Conservation (phyloP, 495 filamentous ascomycete genomes). For the Massariosphaeria phaeospora region DNA sequence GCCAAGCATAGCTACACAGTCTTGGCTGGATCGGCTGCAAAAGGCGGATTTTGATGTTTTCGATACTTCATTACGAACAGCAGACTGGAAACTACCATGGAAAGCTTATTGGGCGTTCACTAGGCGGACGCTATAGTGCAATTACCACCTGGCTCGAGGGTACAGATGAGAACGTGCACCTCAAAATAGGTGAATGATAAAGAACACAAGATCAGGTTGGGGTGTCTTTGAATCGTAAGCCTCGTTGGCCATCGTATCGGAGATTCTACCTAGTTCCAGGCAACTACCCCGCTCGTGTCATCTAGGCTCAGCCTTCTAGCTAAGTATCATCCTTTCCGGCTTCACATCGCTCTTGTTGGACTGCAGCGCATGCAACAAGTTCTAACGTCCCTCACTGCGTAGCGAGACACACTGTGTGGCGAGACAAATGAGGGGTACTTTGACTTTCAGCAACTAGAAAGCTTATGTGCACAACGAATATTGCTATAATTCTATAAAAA, state of each 20-base stretch:
- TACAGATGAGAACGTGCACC: too few species aligned
- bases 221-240: too few species aligned
- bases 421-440: not conserved
- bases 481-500: not conserved
- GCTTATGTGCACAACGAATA: not conserved
- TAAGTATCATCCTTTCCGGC: not conserved
- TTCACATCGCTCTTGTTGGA: not conserved
- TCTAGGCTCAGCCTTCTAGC: too few species aligned
- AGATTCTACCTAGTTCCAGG: too few species aligned
- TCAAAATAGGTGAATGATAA: too few species aligned
- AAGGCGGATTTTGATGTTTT: conserved; percentile 80
- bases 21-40: conserved; percentile 76
- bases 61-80: conserved; percentile 54
- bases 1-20: conserved; percentile 66
- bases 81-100: conserved; percentile 87
- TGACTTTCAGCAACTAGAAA: not conserved
- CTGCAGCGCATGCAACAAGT: not conserved
- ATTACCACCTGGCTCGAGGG: too few species aligned
- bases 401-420: not conserved
- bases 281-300: too few species aligned
- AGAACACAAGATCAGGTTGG: too few species aligned
- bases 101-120: conserved; percentile 68
- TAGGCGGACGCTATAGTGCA: conserved; percentile 42
- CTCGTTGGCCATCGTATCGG: too few species aligned
- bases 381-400: not conserved